Base-by-base conservation (phyloP, 179 eudicot genomes). In the Vitellaria paradoxa region DNA sequence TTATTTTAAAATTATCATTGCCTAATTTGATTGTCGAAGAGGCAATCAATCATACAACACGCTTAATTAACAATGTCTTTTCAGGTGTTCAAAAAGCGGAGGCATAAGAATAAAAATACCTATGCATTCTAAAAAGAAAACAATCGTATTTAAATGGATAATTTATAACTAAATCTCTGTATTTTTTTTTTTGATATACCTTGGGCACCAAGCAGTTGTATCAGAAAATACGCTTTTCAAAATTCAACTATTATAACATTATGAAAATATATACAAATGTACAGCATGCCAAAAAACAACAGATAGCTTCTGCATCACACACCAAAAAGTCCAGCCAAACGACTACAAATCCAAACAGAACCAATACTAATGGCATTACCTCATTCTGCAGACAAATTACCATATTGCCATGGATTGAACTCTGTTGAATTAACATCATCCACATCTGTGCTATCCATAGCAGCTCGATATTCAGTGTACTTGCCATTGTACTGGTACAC, bases 321-420 rank as follows among this genome's bases (percentile, higher is more conserved):
- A 52, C 64, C 20, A 3, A 65, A 13, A 37, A n/a, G 21, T 20
- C 18, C 13, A 37, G 64, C 46, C 53, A 55, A 11, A 53, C 24
- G 10, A 42, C 45, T 42, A 42, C 45, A 42, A 42, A 76, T 30
- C 20, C 7, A 12, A 52, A 52, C 17, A 53, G 49, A n/a, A 65
- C 23, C 15, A n/a, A 45, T n/a, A 30, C 23, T 3, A 21, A 17
- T 12, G 18, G 68, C 21, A n/a, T 61, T 46, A 49, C 47, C 65
- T 86, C 73, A 84, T 73, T 80, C 85, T 52, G 80, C 75, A 47
- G 85, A 79, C 66, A 82, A 64, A 72, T 86, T 76, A 37, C 77
- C 85, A 71, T 82, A 89, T 66, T 89, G 93, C 93, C 93, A 89
- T 4, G 93, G 93, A 52, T 87, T 87, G 76, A 89, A 89, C 68